phyloP scores from a whole-genome alignment of 768 basidiomycete genomes.

The Amanita pseudoporphyria region DNA sequence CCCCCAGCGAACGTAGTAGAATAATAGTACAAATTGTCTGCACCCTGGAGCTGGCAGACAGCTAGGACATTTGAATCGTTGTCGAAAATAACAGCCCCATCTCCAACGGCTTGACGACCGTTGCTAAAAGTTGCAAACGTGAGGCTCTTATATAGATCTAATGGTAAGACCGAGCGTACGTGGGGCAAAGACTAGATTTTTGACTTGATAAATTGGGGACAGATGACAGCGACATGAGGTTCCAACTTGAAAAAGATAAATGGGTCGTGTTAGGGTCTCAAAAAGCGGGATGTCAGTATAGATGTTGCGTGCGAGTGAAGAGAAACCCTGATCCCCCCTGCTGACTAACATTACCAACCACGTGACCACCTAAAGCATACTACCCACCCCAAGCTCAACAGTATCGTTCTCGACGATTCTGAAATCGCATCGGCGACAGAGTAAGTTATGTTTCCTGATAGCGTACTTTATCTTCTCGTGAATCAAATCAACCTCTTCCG shows the following conservation, averaged over 20 bases:
- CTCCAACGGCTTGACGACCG: constrained; percentile 94
- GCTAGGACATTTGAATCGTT: constrained; percentile 73
- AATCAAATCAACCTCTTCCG: constrained; percentile 7
- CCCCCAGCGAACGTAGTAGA: constrained; percentile 93
- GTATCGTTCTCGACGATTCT: too few species aligned
- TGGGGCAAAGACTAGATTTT: constrained; percentile 92
- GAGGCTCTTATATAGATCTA: constrained; percentile 11
- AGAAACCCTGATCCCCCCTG: neutral
- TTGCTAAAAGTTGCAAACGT: constrained; percentile 46
- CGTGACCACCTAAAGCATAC: neutral
- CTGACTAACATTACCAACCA: neutral
- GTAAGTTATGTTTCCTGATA: constrained; percentile 2
- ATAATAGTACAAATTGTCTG: constrained; percentile 79
- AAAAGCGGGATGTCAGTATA: neutral
- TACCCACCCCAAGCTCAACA: too few species aligned
- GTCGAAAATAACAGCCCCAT: constrained; percentile 87
- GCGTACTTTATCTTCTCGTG: neutral
- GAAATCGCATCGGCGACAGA: neutral
- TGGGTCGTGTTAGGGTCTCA: neutral
- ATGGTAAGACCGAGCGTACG: constrained; percentile 38
- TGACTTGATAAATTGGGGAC: constrained; percentile 66
- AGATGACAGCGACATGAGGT: constrained; percentile 66
- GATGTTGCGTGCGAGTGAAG: neutral
- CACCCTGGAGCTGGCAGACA: constrained; percentile 78
- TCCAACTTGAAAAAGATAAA: constrained; percentile 64